Evolutionary conservation across 139 green algal species (phyloP).

Genomic region (Zygnema cylindricum): DNA sequence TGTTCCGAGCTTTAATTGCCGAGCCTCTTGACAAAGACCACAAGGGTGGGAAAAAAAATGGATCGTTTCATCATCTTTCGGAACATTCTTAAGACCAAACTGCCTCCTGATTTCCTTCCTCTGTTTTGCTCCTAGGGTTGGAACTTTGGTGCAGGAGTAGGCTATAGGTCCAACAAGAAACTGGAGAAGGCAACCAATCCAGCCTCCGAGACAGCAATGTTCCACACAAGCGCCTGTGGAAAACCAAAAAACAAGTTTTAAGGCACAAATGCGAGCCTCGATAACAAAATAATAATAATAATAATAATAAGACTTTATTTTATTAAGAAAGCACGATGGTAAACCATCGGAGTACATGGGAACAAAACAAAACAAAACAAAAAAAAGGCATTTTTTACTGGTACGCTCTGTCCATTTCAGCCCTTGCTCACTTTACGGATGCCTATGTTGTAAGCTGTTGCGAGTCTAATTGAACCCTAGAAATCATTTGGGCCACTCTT

Average conservation of each 20-base stretch:
- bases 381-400: no score
- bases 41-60: neutral
- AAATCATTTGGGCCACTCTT: no score
- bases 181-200: neutral
- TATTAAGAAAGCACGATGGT: no score
- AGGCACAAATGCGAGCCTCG: no score
- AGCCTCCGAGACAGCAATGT: neutral
- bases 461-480: no score
- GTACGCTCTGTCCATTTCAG: no score
- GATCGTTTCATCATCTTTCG: neutral
- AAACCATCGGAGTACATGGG: no score
- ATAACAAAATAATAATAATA: no score
- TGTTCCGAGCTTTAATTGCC: neutral
- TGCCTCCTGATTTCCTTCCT: neutral
- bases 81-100: neutral
- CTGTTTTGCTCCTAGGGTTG: neutral
- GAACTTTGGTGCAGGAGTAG: neutral
- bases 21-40: constrained; percentile 26
- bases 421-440: no score
- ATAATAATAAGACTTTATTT: no score
- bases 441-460: no score
- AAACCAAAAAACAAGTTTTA: neutral
- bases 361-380: no score
- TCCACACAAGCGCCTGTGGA: neutral
- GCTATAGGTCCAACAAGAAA: neutral